Percentiles rank a stretch among this genome's conserved stretches.
These are phyloP conservation scores for Trichoderma polysporum DNA, from an alignment of 2,329 filamentous ascomycete species.

Conservation along the genomic window DNA sequence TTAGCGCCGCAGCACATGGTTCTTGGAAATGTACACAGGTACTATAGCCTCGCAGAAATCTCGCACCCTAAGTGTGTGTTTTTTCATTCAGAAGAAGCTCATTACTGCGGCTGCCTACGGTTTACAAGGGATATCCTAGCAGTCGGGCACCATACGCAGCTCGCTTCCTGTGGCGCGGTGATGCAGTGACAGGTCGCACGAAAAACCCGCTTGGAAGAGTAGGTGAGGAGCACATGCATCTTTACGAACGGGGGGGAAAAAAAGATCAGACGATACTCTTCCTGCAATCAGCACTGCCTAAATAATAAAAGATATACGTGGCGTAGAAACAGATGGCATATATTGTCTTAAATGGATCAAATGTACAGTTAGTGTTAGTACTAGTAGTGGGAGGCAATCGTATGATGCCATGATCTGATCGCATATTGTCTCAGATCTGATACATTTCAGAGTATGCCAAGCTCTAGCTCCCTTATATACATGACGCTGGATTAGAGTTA, in stretches of 20 bases:
- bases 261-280: not conserved
- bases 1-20: constrained; percentile 19
- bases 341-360: not conserved
- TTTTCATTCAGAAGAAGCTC: not conserved
- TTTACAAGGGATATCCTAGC: not conserved
- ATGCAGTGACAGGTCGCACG: constrained; percentile 19
- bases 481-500: not conserved
- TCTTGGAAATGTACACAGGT: not conserved
- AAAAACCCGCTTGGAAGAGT: not conserved
- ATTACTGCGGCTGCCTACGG: too few species aligned
- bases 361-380: not conserved
- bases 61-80: not conserved
- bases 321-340: not conserved
- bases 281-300: not conserved
- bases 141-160: not conserved
- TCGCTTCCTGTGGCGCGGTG: constrained; percentile 19
- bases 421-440: constrained; percentile 8
- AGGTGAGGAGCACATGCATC: not conserved
- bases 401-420: not conserved
- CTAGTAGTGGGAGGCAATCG: not conserved
- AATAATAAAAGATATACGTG: not conserved
- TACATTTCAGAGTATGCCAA: not conserved
- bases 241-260: not conserved
- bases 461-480: not conserved
- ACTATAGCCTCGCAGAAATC: not conserved